A percentile compares a stretch with the other conserved stretches of the same genome.
These are phyloP conservation scores for Periconia macrospinosa DNA, from an alignment of 2,329 filamentous ascomycete species.

Conservation along the genomic window DNA sequence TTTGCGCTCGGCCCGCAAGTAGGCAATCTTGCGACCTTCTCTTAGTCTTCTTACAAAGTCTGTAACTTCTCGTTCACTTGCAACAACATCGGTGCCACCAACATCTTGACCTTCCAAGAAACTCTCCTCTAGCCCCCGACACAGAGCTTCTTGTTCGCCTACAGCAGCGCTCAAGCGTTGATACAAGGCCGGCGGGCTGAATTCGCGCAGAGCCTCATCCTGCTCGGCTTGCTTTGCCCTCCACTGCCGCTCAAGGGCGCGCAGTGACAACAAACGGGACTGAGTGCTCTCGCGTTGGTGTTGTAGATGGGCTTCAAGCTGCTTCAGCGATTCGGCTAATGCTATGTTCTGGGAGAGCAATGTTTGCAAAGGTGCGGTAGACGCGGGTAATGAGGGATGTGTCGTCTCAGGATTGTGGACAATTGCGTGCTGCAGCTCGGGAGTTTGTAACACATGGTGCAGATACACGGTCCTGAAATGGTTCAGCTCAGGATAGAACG, in stretches of 20 bases:
- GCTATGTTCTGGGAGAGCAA: slow-evolving; percentile 72
- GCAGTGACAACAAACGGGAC: slow-evolving; percentile 77
- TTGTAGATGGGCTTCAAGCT: slow-evolving; percentile 61
- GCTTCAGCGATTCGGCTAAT: slow-evolving; percentile 65
- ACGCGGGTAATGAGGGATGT: slow-evolving; percentile 71
- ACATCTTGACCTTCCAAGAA: slow-evolving; percentile 69
- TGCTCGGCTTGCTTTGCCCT: slow-evolving; percentile 84
- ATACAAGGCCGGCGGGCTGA: slow-evolving; percentile 85
- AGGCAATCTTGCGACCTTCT: slow-evolving; percentile 77
- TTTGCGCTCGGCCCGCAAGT: slow-evolving; percentile 81
- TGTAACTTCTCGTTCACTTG: slow-evolving; percentile 76
- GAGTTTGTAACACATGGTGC: slow-evolving; percentile 65
- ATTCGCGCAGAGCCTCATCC: slow-evolving; percentile 80
- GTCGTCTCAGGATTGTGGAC: slow-evolving; percentile 66
- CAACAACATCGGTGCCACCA: slow-evolving; percentile 50
- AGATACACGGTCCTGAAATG: slow-evolving; percentile 73
- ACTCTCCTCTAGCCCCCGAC: slow-evolving; percentile 85
- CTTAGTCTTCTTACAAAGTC: slow-evolving; percentile 85
- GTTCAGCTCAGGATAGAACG: slow-evolving; percentile 15
- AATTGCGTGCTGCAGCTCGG: slow-evolving; percentile 72
- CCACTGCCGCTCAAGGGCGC: slow-evolving; percentile 91
- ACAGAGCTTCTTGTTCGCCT: slow-evolving; percentile 79
- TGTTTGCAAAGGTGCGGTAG: slow-evolving; percentile 65
- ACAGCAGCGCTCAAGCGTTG: slow-evolving; percentile 76
- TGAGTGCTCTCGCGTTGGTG: slow-evolving; percentile 72